Conservation (phyloP, 495 filamentous ascomycete species). For the Aspergillus sclerotiicarbonarius region DNA sequence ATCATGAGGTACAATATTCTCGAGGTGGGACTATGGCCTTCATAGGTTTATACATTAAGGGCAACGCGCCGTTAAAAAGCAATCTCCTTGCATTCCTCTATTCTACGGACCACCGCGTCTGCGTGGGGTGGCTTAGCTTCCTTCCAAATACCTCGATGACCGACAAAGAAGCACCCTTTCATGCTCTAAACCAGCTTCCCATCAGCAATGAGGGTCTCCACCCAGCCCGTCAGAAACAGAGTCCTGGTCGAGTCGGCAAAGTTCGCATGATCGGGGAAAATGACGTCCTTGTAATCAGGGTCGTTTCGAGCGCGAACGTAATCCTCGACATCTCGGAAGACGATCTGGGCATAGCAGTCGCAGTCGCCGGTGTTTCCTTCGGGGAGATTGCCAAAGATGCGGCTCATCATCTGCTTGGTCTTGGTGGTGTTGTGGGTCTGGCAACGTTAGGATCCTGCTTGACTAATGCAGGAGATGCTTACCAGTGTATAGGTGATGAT, state of each 20-base stretch:
- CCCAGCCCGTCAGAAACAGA: too few relatives aligned
- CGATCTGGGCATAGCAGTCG: constrained; percentile 8
- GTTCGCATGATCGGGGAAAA: constrained; percentile 10
- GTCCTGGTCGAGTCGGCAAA: constrained; percentile 6
- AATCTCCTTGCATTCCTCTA: too few relatives aligned
- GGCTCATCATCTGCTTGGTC: constrained; percentile 1
- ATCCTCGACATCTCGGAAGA: constrained; percentile 9
- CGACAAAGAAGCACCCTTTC: too few relatives aligned
- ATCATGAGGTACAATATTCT: too few relatives aligned
- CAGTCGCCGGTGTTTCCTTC: not conserved
- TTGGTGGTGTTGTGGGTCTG: constrained; percentile 3
- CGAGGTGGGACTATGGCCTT: too few relatives aligned
- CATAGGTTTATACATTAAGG: too few relatives aligned
- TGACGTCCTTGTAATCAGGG: constrained; percentile 5
- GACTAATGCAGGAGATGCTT: not conserved
- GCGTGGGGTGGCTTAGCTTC: too few relatives aligned
- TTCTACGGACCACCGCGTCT: too few relatives aligned
- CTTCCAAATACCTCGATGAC: too few relatives aligned
- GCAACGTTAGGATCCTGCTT: not conserved
- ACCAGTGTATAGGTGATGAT: constrained; percentile 10
- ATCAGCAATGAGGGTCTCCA: too few relatives aligned
- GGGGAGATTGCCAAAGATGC: not conserved
- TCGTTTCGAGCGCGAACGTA: constrained; percentile 7
- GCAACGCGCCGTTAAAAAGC: too few relatives aligned
- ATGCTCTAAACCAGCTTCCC: too few relatives aligned